Base-by-base conservation (phyloP, 148 eudicot species). In the Heliosperma pusillum region DNA sequence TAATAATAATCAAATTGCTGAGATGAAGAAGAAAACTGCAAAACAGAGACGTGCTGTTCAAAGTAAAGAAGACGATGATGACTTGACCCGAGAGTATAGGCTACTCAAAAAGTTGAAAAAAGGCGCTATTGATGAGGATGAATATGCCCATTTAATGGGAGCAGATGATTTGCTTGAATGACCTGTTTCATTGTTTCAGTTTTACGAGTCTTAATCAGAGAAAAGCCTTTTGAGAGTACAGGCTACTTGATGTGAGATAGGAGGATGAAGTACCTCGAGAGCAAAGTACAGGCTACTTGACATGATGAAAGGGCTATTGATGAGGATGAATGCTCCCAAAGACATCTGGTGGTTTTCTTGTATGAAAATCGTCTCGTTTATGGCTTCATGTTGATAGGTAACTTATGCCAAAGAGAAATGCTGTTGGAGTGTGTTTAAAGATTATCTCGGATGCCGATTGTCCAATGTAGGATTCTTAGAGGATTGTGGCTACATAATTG, bases 11-110 rank as follows among this genome's bases (percentile, higher is more conserved):
- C 53, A 79, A 44, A 72, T 77, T 58, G 47, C 84, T 24, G 83
- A 74, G 9, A 56, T 64, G 80, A 90, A 80, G 86, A 95, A 95
- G 85, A 85, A 86, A 86, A 95, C 97, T 4, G 99, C 94, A 27
- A 88, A 87, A 83, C 87, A 88, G 84, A 87, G 99, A 78, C 96
- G 99, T 16, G 84, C 94, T 4, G 85, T 77, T 68, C 96, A 89
- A 79, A 80, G 84, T 26, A 82, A 83, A 73, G 97, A 88, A 76
- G 99, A 95, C 73, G 96, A 86, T 1, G 97, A 90, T 55, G 99
- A 95, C 60, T 66, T 95, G 59, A 74, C 81, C 1, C 76, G 83
- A 36, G 99, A 95, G 21, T 92, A 95, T 70, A 85, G 94, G 7
- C 77, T 95, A 40, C 80, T 90, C 55, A 92, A 89, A 75, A 95